Evolutionary conservation across 768 basidiomycete species (phyloP).

Genomic region (Panaeolus papilionaceus): DNA sequence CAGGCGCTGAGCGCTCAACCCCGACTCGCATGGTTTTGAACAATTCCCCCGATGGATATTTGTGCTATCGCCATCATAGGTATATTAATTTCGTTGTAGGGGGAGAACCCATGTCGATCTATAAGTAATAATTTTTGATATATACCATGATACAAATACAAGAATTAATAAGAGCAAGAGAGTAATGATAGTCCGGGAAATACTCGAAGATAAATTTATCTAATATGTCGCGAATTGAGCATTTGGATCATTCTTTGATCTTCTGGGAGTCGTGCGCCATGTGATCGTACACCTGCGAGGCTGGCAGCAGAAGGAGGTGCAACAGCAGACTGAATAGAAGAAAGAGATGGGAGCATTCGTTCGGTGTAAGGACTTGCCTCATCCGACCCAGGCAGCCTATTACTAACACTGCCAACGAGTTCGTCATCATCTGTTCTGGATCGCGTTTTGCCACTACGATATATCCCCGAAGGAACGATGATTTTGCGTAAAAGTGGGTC

Average conservation of each 20-base stretch:
- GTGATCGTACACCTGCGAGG: constrained; percentile 31
- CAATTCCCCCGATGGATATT: too few relatives aligned
- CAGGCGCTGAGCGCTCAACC: background rate
- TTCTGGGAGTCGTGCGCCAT: constrained; percentile 52
- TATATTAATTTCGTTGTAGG: background rate
- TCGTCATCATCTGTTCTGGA: constrained; percentile 44
- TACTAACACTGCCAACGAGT: constrained; percentile 20
- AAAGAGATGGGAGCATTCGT: constrained; percentile 47
- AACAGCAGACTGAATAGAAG: constrained; percentile 41
- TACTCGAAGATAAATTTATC: constrained; percentile 24
- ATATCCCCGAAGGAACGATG: constrained; percentile 52
- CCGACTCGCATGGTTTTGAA: background rate
- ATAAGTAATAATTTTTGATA: background rate
- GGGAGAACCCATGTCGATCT: background rate
- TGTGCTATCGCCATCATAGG: too few relatives aligned
- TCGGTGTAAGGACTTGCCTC: constrained; percentile 26
- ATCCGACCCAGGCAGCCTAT: constrained; percentile 22
- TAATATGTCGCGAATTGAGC: constrained; percentile 50
- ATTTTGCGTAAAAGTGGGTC: constrained; percentile 50
- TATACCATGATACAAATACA: background rate
- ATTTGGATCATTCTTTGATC: constrained; percentile 67
- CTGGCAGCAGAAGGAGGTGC: constrained; percentile 33
- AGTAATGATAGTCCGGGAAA: background rate
- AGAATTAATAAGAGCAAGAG: background rate
- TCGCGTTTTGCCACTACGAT: constrained; percentile 51